Conservation (phyloP, 371 early-diverging fungal species). For the Entomophthora muscae region DNA sequence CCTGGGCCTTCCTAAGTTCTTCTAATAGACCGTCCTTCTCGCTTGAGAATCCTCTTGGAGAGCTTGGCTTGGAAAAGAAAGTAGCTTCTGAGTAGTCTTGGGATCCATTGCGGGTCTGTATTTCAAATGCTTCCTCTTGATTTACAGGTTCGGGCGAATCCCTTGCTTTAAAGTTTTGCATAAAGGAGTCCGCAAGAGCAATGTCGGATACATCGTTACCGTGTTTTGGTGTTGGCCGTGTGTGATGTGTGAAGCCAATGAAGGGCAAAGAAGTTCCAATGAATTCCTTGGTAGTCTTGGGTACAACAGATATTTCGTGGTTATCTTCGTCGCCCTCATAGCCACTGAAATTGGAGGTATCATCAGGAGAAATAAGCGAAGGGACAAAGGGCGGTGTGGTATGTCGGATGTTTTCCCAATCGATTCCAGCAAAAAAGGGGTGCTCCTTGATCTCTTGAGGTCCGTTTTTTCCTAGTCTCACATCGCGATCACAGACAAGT, state of each 20-base stretch:
- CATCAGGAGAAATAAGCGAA: background rate
- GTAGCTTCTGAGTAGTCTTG: background rate
- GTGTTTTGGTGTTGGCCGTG: background rate
- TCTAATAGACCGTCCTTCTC: background rate
- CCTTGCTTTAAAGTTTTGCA: no score
- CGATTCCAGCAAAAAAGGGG: conserved; percentile 48
- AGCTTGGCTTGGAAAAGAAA: background rate
- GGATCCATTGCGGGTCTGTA: background rate
- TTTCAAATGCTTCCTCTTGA: no score
- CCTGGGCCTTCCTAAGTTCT: background rate
- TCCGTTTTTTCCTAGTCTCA: conserved; percentile 51
- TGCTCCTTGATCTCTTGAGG: conserved; percentile 54
- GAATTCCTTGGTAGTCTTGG: conserved; percentile 22
- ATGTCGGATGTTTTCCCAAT: conserved; percentile 43
- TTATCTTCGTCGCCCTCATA: conserved; percentile 5
- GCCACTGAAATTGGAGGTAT: conserved; percentile 5
- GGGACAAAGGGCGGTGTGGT: conserved; percentile 7
- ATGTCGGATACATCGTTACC: background rate
- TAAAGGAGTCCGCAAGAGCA: background rate
- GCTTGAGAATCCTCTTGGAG: background rate
- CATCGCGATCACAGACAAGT: conserved; percentile 49
- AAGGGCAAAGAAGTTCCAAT: conserved; percentile 61
- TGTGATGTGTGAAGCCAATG: conserved; percentile 57
- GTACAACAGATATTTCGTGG: background rate
- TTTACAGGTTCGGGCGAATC: background rate